Evolutionary conservation across 202 grass and related monocot genomes (phyloP).

Genomic region (Digitaria exilis): DNA sequence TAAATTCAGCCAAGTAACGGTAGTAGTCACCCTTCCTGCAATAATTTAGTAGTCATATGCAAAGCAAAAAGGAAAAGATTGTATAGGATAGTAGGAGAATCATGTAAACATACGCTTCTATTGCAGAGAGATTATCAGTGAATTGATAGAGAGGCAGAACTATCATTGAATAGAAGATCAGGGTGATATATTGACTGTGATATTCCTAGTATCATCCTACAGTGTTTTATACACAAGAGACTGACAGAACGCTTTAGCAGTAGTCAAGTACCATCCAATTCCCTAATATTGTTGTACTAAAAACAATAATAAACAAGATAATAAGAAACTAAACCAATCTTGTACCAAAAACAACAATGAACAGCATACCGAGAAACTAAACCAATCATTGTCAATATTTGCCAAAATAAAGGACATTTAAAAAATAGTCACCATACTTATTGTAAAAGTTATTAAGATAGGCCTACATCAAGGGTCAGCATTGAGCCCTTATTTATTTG

Average conservation of each 20-base stretch:
- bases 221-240: neutral
- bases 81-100: neutral
- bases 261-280: neutral
- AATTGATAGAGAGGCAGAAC: too few relatives aligned
- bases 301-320: neutral
- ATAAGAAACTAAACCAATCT: neutral
- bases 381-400: neutral
- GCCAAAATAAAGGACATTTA: neutral
- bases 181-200: too few relatives aligned
- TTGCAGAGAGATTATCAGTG: neutral
- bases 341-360: neutral
- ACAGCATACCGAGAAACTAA: neutral
- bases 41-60: neutral
- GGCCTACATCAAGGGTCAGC: too few relatives aligned
- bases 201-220: slow-evolving; percentile 3
- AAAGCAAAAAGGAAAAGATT: slow-evolving; percentile 33
- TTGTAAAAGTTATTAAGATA: too few relatives aligned
- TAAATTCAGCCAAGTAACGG: slow-evolving; percentile 87
- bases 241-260: neutral
- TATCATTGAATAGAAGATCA: too few relatives aligned
- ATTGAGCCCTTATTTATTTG: too few relatives aligned
- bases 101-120: neutral
- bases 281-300: neutral
- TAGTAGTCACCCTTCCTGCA: slow-evolving; percentile 92
- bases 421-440: neutral